These are phyloP conservation scores for Aspergillus diversus DNA, from an alignment of 495 filamentous ascomycete species.

Conservation along the genomic window DNA sequence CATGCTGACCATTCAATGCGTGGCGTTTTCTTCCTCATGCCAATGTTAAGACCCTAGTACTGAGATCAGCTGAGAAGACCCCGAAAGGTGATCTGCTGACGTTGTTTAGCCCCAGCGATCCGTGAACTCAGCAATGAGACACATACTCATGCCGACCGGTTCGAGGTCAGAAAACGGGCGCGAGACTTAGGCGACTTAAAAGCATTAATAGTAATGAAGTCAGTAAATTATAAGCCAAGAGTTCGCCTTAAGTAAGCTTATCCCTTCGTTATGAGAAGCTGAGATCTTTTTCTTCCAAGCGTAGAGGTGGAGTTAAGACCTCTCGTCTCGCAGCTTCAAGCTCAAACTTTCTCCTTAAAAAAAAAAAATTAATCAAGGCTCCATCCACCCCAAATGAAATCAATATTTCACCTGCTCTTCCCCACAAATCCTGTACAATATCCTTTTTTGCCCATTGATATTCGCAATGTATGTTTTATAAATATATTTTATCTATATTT, in stretches of 20 bases:
- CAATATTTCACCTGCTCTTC: too few relatives aligned
- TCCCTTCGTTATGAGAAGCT: neutral
- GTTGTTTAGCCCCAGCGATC: constrained; percentile 15
- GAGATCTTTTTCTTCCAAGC: neutral
- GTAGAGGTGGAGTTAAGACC: neutral
- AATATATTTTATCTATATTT: neutral
- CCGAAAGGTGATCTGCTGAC: constrained; percentile 21
- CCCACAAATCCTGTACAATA: too few relatives aligned
- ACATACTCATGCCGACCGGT: constrained; percentile 10
- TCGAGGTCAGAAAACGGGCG: constrained; percentile 10
- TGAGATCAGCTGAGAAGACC: constrained; percentile 20
- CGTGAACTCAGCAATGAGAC: constrained; percentile 5
- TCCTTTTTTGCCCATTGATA: too few relatives aligned
- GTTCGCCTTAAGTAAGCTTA: neutral
- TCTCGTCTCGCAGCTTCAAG: neutral
- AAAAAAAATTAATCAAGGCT: too few relatives aligned
- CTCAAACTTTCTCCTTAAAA: too few relatives aligned
- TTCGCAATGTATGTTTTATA: too few relatives aligned
- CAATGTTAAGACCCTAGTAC: neutral
- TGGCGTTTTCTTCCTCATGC: neutral
- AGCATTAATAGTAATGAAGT: constrained; percentile 11
- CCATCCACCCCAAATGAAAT: too few relatives aligned
- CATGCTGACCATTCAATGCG: neutral
- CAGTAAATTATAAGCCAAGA: constrained; percentile 1
- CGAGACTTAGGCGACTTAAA: neutral